phyloP scores from a whole-genome alignment of 352 stramenopile species.

The Phytophthora rubi region DNA sequence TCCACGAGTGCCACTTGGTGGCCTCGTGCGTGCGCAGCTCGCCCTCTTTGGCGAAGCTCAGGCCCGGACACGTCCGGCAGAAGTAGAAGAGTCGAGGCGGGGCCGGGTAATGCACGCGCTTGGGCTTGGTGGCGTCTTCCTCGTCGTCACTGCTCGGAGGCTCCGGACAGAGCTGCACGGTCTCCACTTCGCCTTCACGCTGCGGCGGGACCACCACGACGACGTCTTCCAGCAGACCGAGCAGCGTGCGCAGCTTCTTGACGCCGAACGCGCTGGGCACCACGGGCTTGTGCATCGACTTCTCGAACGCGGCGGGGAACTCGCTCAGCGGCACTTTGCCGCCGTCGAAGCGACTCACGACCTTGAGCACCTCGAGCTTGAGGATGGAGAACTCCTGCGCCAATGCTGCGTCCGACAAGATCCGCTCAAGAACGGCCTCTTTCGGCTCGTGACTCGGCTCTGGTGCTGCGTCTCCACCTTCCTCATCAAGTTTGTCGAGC shows the following conservation, averaged over 20 bases:
- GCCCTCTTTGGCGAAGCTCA: conserved; percentile 64
- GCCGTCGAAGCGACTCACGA: conserved; percentile 64
- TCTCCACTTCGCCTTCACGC: conserved; percentile 62
- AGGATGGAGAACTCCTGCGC: conserved; percentile 61
- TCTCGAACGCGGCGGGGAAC: conserved; percentile 60
- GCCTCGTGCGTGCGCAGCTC: conserved; percentile 70
- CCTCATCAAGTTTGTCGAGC: neutral
- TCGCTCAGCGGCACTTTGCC: conserved; percentile 51
- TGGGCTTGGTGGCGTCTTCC: conserved; percentile 22
- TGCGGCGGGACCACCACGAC: conserved; percentile 56
- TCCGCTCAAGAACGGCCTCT: conserved; percentile 53
- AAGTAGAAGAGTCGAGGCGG: conserved; percentile 56
- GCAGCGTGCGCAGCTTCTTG: conserved; percentile 80
- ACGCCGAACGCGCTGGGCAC: conserved; percentile 60
- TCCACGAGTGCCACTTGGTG: conserved; percentile 87
- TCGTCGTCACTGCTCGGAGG: conserved; percentile 42
- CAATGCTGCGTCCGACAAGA: conserved; percentile 53
- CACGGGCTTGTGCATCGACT: conserved; percentile 76
- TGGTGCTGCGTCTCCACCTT: conserved; percentile 25
- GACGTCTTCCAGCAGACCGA: conserved; percentile 63
- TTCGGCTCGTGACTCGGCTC: conserved; percentile 44
- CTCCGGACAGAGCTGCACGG: conserved; percentile 63
- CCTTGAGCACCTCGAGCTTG: conserved; percentile 78
- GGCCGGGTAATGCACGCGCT: conserved; percentile 36
- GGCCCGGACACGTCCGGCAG: conserved; percentile 68